Evolutionary conservation across 2,329 filamentous ascomycete genomes (phyloP).

Genomic region (Trichoderma sp.): DNA sequence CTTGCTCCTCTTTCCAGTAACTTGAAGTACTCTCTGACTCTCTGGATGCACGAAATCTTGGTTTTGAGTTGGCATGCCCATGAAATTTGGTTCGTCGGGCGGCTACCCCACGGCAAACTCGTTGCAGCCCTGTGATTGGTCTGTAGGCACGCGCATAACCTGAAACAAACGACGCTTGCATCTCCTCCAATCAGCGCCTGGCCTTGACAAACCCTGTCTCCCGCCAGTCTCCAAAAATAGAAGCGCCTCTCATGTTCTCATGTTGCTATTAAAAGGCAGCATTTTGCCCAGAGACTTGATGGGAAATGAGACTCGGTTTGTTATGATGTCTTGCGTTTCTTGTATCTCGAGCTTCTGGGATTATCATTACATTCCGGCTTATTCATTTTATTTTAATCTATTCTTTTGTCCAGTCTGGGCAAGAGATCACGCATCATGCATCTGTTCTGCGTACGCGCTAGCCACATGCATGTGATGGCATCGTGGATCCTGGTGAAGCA

Average conservation of each 20-base stretch:
- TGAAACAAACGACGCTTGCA: conserved; percentile 26
- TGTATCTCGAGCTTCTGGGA: not conserved
- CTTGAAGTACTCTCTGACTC: not conserved
- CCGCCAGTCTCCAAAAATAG: conserved; percentile 27
- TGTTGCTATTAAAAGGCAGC: not conserved
- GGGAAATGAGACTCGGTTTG: not conserved
- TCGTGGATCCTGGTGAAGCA: not conserved
- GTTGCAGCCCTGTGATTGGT: conserved; percentile 24
- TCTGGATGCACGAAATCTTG: not conserved
- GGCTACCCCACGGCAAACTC: not conserved
- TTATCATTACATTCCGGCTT: not conserved
- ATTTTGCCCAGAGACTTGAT: not conserved
- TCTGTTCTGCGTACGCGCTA: not conserved
- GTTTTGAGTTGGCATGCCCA: not conserved
- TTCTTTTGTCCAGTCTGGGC: not conserved
- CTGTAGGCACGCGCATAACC: conserved; percentile 25
- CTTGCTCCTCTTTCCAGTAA: not conserved
- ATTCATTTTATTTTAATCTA: not conserved
- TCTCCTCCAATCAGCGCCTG: conserved; percentile 23
- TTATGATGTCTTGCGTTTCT: not conserved
- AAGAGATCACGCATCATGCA: conserved; percentile 8
- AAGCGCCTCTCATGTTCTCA: not conserved
- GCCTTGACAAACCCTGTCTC: not conserved
- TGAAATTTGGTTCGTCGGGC: not conserved
- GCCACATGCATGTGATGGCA: not conserved